These are phyloP conservation scores for Posidonia oceanica DNA, from an alignment of 116 monocot genomes.

Conservation along the genomic window DNA sequence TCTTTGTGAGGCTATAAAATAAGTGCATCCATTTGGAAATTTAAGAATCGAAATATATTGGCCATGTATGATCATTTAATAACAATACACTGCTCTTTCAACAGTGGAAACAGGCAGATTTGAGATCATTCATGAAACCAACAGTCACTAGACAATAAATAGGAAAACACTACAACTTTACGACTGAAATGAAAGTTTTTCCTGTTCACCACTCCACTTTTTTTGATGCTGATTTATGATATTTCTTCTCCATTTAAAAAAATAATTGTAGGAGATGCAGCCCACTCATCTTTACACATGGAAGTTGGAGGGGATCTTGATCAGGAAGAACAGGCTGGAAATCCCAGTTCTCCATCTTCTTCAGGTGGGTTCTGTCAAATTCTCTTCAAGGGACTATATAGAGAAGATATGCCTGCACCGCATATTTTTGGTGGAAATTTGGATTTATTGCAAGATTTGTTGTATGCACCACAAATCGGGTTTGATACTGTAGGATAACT, in stretches of 20 bases:
- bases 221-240: background rate
- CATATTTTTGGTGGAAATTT: slow-evolving; percentile 75
- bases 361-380: slow-evolving; percentile 97
- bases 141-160: too few relatives aligned
- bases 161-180: too few relatives aligned
- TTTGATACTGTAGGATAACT: slow-evolving; percentile 59
- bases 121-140: too few relatives aligned
- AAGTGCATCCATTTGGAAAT: too few relatives aligned
- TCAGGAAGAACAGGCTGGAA: slow-evolving; percentile 49
- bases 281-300: slow-evolving; percentile 22
- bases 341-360: slow-evolving; percentile 67
- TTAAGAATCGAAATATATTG: too few relatives aligned
- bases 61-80: too few relatives aligned
- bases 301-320: slow-evolving; percentile 58
- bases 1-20: too few relatives aligned
- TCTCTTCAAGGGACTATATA: slow-evolving; percentile 90
- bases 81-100: too few relatives aligned
- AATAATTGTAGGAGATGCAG: slow-evolving; percentile 42
- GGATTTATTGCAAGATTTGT: slow-evolving; percentile 55
- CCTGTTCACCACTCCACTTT: background rate
- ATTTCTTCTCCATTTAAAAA: background rate
- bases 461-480: slow-evolving; percentile 44
- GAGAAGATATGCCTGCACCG: slow-evolving; percentile 70
- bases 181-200: background rate
- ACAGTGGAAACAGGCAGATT: too few relatives aligned